Percentiles rank a stretch among this genome's conserved stretches.
Conservation (phyloP, 768 basidiomycete genomes). For the Rhodotorula babjevae region DNA sequence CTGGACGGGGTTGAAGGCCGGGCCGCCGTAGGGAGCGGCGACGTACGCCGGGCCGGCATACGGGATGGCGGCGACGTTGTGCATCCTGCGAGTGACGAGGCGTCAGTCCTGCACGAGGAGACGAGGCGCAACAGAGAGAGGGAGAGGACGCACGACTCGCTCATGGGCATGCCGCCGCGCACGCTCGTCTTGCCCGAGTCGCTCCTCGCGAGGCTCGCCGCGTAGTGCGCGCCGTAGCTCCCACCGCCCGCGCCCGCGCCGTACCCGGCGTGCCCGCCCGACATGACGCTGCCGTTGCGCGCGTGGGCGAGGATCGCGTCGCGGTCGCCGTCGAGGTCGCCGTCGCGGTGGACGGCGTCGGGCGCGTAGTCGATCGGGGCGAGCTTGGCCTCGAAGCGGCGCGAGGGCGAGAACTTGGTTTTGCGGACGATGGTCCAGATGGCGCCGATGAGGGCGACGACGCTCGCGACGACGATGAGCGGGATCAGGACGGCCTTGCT, state of each 20-base stretch:
- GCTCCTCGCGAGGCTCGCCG: slow-evolving; percentile 27
- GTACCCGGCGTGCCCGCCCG: neutral
- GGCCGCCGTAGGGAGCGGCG: slow-evolving; percentile 8
- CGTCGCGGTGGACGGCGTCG: neutral
- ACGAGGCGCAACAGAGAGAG: too few relatives aligned
- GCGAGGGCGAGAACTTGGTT: slow-evolving; percentile 79
- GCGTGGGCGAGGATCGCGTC: slow-evolving; percentile 1
- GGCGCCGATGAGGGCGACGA: slow-evolving; percentile 63
- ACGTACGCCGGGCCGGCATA: slow-evolving; percentile 13
- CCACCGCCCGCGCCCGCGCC: neutral
- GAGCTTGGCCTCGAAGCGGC: slow-evolving; percentile 74
- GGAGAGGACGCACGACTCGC: slow-evolving; percentile 19
- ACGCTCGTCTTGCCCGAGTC: slow-evolving; percentile 10
- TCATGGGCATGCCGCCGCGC: slow-evolving; percentile 9
- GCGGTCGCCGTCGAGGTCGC: neutral
- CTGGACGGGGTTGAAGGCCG: slow-evolving; percentile 2
- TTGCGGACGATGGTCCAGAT: slow-evolving; percentile 67
- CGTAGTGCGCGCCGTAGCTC: slow-evolving; percentile 1
- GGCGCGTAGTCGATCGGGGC: slow-evolving; percentile 62
- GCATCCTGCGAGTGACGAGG: neutral
- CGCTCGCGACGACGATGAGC: slow-evolving; percentile 66
- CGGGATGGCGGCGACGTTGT: slow-evolving; percentile 9
- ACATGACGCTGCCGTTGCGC: slow-evolving; percentile 20
- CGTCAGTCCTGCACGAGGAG: too few relatives aligned
- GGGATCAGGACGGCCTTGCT: slow-evolving; percentile 49